Conservation (phyloP, 495 filamentous ascomycete species). For the Friedmanniomyces simplex region DNA sequence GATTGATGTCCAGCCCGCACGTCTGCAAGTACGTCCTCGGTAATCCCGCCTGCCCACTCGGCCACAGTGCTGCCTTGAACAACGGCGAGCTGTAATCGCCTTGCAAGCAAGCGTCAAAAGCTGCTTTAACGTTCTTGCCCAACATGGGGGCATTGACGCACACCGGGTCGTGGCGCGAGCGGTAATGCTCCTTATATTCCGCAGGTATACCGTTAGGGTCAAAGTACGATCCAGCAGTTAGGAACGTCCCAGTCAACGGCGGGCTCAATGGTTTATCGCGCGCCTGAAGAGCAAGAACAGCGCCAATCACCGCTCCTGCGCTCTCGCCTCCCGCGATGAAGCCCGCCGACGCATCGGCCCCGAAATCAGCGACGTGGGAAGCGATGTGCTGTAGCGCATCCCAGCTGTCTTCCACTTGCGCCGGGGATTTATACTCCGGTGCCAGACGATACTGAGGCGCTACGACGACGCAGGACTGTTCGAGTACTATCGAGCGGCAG, state of each 20-base stretch:
- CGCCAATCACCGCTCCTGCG: conserved; percentile 38
- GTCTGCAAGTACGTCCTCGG: conserved; percentile 33
- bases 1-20: conserved; percentile 25
- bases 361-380: conserved; percentile 28
- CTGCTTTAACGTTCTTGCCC: background rate
- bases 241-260: too few relatives aligned
- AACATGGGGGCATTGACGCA: conserved; percentile 1
- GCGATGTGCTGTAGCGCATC: conserved; percentile 40
- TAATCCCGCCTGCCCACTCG: conserved; percentile 18
- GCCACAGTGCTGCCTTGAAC: conserved; percentile 4
- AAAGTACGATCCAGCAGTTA: conserved; percentile 3
- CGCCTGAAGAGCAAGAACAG: conserved; percentile 33
- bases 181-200: background rate
- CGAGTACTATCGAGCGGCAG: background rate
- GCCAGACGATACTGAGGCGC: conserved; percentile 51
- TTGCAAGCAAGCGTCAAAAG: conserved; percentile 1
- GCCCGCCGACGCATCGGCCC: conserved; percentile 31
- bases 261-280: conserved; percentile 34
- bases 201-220: background rate
- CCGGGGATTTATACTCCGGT: conserved; percentile 39
- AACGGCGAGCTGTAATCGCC: conserved; percentile 1
- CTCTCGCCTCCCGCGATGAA: conserved; percentile 40
- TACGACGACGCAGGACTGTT: conserved; percentile 40
- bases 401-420: conserved; percentile 37
- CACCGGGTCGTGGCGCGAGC: background rate